Evolutionary conservation across 2,329 filamentous ascomycete species (phyloP).

Genomic region (Verticillium dahliae): DNA sequence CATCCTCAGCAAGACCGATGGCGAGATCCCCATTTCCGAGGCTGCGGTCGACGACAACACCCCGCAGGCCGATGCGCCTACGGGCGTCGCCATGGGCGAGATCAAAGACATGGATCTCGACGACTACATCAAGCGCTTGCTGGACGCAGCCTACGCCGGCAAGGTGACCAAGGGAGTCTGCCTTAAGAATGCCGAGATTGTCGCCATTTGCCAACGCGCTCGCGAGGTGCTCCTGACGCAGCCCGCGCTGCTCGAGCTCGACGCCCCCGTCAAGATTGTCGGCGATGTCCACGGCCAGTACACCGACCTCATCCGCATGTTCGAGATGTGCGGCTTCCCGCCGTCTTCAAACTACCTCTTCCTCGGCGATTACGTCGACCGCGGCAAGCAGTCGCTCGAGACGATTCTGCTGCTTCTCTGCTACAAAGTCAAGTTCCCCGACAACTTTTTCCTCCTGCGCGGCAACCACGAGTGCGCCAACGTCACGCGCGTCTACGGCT

Average conservation of each 20-base stretch:
- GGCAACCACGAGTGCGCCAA: conserved; percentile 98
- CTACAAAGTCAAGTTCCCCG: conserved; percentile 95
- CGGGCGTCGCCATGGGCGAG: conserved; percentile 74
- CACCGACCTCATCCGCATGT: conserved; percentile 91
- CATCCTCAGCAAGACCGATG: conserved; percentile 76
- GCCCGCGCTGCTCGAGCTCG: conserved; percentile 83
- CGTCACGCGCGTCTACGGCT: conserved; percentile 91
- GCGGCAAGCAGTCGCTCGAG: conserved; percentile 91
- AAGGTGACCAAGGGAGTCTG: conserved; percentile 98
- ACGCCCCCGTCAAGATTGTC: conserved; percentile 95
- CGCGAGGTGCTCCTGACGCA: conserved; percentile 87
- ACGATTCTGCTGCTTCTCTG: conserved; percentile 88
- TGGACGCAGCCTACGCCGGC: conserved; percentile 91
- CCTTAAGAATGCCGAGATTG: conserved; percentile 95
- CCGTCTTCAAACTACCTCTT: conserved; percentile 90
- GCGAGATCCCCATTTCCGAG: conserved; percentile 57
- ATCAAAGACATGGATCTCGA: conserved; percentile 92
- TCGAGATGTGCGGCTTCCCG: conserved; percentile 97
- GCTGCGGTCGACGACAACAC: conserved; percentile 34
- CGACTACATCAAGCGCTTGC: conserved; percentile 89
- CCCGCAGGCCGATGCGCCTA: conserved; percentile 38
- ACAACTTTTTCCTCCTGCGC: conserved; percentile 93
- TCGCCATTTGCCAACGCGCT: conserved; percentile 82
- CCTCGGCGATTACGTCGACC: conserved; percentile 92
- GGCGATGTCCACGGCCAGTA: conserved; percentile 97